Percentiles rank a stretch among this genome's conserved stretches.
Evolutionary conservation across 306 rosid genomes (phyloP).

Genomic region (Malus fusca): DNA sequence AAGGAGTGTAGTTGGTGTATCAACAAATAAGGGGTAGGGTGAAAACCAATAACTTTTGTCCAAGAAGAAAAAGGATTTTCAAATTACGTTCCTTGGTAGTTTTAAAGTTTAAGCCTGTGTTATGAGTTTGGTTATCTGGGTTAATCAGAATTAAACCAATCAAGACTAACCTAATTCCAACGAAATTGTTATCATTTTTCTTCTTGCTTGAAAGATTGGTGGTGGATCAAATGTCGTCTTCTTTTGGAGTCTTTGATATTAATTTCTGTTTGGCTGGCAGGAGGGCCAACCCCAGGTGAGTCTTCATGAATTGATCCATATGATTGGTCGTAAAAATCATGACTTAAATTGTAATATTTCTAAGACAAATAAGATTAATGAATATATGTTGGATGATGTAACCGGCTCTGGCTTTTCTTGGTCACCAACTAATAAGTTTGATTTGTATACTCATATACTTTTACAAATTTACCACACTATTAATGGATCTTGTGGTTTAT

Average conservation of each 20-base stretch:
- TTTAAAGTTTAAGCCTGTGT: neutral
- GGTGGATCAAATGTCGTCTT: constrained; percentile 24
- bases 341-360: neutral
- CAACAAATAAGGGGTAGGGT: neutral
- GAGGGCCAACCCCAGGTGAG: neutral
- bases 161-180: constrained; percentile 2
- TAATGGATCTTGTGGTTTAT: neutral
- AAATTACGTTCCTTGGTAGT: neutral
- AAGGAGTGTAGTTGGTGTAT: constrained; percentile 18
- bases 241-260: neutral
- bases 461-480: neutral
- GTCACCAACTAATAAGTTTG: neutral
- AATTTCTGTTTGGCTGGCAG: constrained; percentile 3
- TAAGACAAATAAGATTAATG: neutral
- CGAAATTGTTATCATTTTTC: neutral
- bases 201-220: constrained; percentile 18
- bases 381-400: neutral
- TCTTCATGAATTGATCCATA: neutral
- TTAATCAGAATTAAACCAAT: neutral
- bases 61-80: neutral
- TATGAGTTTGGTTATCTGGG: neutral
- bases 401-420: neutral
- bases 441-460: neutral
- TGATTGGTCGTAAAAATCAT: neutral
- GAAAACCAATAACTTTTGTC: neutral